Conservation (phyloP, 257 asterid species). For the Plantago elongata region DNA sequence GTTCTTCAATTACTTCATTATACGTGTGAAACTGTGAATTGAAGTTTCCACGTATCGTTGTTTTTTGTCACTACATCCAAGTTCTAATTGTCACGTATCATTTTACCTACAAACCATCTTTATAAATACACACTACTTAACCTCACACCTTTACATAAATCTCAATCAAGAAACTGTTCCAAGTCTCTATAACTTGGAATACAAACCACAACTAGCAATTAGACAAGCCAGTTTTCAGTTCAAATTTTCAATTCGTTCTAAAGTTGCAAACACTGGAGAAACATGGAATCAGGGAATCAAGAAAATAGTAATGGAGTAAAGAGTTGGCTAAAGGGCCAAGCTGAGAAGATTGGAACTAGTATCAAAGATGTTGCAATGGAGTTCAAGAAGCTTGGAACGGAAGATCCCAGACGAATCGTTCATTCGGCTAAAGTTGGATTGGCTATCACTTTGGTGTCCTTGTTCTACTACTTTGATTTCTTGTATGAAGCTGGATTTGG, state of each 20-base stretch:
- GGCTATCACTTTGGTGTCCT: slow-evolving; percentile 29
- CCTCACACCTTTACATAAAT: neutral
- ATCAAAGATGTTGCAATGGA: neutral
- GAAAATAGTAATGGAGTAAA: neutral
- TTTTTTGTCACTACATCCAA: too few species aligned
- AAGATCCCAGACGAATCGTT: slow-evolving; percentile 19
- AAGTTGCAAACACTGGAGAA: neutral
- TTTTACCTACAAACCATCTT: neutral
- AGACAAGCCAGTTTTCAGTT: too few species aligned
- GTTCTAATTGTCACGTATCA: neutral
- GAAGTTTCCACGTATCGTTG: too few species aligned
- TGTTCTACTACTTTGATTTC: slow-evolving; percentile 37
- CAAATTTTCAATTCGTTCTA: neutral
- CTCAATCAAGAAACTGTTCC: neutral
- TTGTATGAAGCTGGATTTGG: slow-evolving; percentile 33
- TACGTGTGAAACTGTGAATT: too few species aligned
- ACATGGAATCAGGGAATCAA: slow-evolving; percentile 13
- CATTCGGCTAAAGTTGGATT: slow-evolving; percentile 17
- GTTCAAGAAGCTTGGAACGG: slow-evolving; percentile 4
- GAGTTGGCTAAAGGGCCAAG: slow-evolving; percentile 6
- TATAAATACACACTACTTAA: slow-evolving; percentile 1
- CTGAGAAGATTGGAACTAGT: neutral
- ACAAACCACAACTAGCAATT: neutral
- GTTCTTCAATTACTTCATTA: too few species aligned
- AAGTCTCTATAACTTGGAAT: neutral